Conservation (phyloP, 1,139 yeast species). For the Candida pseudocylindracea region DNA sequence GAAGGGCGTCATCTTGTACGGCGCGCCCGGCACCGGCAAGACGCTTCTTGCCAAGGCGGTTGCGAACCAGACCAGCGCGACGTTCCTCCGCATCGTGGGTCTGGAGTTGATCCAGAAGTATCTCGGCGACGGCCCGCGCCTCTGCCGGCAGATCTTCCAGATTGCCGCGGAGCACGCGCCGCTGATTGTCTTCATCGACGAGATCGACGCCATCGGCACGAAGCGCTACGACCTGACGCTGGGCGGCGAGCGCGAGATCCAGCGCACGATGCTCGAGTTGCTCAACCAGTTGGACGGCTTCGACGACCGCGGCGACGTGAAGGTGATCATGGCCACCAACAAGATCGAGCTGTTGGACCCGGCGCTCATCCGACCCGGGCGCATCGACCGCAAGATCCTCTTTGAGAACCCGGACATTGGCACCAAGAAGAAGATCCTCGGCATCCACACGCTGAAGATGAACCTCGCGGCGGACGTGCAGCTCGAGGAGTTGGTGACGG, state of each 20-base stretch:
- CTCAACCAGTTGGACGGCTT: conserved; percentile 95
- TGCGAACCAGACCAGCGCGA: conserved; percentile 94
- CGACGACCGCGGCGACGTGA: conserved; percentile 95
- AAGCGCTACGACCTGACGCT: conserved; percentile 91
- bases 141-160: conserved; percentile 86
- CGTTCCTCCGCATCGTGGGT: conserved; percentile 90
- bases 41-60: conserved; percentile 95
- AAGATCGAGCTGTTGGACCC: conserved; percentile 92
- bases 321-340: conserved; percentile 98
- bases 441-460: conserved; percentile 92
- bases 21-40: conserved; percentile 99
- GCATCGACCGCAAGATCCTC: conserved; percentile 92
- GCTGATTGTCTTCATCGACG: conserved; percentile 93
- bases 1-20: conserved; percentile 93
- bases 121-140: conserved; percentile 93
- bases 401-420: conserved; percentile 91
- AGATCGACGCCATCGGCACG: conserved; percentile 97
- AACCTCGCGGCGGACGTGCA: conserved; percentile 72
- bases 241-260: conserved; percentile 96
- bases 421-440: conserved; percentile 82
- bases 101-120: conserved; percentile 94
- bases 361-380: conserved; percentile 94
- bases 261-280: conserved; percentile 94
- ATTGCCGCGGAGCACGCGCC: conserved; percentile 97
- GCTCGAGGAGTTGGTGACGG: conserved; percentile 70